Conservation (phyloP, 176 grass and related monocot genomes). For the Luzula sylvatica region DNA sequence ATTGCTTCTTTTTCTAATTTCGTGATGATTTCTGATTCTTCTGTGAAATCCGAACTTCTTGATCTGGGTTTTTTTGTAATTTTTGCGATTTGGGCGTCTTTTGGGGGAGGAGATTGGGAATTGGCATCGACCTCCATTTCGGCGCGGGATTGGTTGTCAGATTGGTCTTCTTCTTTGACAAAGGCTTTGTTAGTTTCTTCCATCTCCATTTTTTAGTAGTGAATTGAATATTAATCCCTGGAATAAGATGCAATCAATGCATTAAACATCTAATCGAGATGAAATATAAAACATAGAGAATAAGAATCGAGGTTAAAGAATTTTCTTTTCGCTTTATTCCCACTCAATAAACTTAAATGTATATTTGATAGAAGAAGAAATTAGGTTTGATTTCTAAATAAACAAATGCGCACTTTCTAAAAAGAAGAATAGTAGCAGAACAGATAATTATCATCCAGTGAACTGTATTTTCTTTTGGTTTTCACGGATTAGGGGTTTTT, state of each 20-base stretch:
- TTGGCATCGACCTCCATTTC: conserved; percentile 34
- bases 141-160: neutral
- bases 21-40: conserved; percentile 36
- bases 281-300: conserved; percentile 4
- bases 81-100: conserved; percentile 32
- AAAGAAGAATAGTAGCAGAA: neutral
- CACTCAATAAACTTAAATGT: conserved; percentile 2
- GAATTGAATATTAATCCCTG: conserved; percentile 23
- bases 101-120: conserved; percentile 32
- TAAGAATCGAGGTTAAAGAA: conserved; percentile 13
- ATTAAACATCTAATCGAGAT: conserved; percentile 20
- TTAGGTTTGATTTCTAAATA: neutral
- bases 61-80: conserved; percentile 51
- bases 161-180: conserved; percentile 18
- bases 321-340: conserved; percentile 7
- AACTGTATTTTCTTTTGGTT: conserved; percentile 4
- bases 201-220: conserved; percentile 45
- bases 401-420: neutral
- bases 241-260: conserved; percentile 24
- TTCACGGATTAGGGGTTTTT: neutral
- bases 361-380: conserved; percentile 12
- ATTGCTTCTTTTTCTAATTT: conserved; percentile 35
- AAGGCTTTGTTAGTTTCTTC: conserved; percentile 27
- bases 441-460: neutral
- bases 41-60: conserved; percentile 39